Base-by-base conservation (phyloP, 805 yeast species). In the Ogataea nitratoaversa region DNA sequence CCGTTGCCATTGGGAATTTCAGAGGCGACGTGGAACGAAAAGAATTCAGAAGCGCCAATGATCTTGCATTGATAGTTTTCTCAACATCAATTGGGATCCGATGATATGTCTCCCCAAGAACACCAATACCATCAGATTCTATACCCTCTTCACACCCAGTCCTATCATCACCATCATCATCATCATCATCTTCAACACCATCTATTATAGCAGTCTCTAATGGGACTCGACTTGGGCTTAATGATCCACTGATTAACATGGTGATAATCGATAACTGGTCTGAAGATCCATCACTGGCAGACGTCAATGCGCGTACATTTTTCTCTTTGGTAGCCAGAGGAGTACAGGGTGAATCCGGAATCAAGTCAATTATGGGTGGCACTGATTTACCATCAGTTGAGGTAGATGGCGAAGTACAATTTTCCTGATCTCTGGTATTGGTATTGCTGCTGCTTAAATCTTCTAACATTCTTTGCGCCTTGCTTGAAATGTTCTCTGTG, bases 401-500 rank as follows among this genome's bases (percentile, higher is more conserved):
- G n/a, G 3, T 27, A 13, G 30, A 11, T 11, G 30, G 12, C 29
- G n/a, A 25, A 24, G 3, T 23, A 27, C 4, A n/a, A n/a, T n/a
- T n/a, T n/a, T 19, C 32, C 11, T 32, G 28, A 13, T 27, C 18
- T 4, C 11, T 14, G 6, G 5, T 8, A 17, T n/a, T 27, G n/a
- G 19, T 13, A n/a, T 34, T 18, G n/a, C 14, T 18, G 12, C 19
- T 19, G 16, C 27, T 31, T 19, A 54, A 37, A 4, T 48, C 44
- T 7, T 48, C 40, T 19, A 58, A 37, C 54, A 57, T 49, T 27
- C 47, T 40, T 27, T 49, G 54, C 4, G 59, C 62, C 34, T 46
- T 45, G 23, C 25, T 40, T 9, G 34, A 37, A 17, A 55, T 46
- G 9, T 32, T 36, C 7, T 44, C 48, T 3, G 53, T 49, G 8